phyloP scores from a whole-genome alignment of 23 red algal genomes.

The Cyanidiococcus yangmingshanensis region DNA sequence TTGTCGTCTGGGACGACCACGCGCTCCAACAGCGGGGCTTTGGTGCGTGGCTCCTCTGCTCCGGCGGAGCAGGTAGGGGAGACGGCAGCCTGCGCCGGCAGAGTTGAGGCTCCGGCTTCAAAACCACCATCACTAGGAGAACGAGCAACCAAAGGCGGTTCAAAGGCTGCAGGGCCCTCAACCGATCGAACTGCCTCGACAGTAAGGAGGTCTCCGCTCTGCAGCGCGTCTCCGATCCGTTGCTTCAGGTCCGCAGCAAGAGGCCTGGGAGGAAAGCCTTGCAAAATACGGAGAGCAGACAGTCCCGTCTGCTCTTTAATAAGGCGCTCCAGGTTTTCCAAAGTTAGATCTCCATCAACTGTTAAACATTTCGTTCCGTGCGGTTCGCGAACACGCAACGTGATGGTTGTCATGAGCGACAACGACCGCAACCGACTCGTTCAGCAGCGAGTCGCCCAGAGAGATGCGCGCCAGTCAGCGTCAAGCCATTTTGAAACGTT shows the following conservation, averaged over 20 bases:
- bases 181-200: neutral
- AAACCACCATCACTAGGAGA: neutral
- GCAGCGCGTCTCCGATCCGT: neutral
- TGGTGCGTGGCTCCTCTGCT: neutral
- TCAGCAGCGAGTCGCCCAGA: neutral
- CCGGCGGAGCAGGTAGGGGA: neutral
- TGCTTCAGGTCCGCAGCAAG: neutral
- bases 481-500: neutral
- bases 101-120: neutral
- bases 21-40: constrained; percentile 21
- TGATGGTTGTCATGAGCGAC: neutral
- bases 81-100: neutral
- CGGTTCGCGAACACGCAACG: neutral
- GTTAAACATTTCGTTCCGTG: neutral
- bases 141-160: neutral
- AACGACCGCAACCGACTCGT: neutral
- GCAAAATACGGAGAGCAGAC: neutral
- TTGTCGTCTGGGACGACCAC: constrained; percentile 92
- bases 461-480: too few relatives aligned
- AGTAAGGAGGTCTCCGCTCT: neutral
- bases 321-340: neutral
- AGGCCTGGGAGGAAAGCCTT: neutral
- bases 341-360: neutral
- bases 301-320: neutral
- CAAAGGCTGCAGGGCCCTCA: neutral